Evolutionary conservation across 345 rosid species (phyloP), one percentile per base, ranked within the genome.

Genomic region (Heritiera fomes): DNA sequence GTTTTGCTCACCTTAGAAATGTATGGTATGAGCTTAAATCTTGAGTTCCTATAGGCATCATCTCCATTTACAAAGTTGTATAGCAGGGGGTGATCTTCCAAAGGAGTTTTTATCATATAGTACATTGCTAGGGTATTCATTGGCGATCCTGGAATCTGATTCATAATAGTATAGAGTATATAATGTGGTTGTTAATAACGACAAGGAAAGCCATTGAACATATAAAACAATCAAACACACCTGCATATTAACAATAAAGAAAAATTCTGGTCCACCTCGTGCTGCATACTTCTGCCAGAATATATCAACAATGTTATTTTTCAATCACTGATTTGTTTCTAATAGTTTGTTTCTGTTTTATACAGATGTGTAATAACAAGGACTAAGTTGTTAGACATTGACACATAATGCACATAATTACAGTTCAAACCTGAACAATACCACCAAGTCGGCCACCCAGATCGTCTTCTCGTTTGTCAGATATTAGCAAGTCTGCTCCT

Each of bases 401-500:
- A 30, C 43, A 67, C 18, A 40, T 5, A 23, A 30, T 13, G 49
- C 30, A 63, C 11, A 8, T 58, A 50, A 32, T 32, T 56, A 68
- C 38, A 34, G 28, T 72, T 50, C 77, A 56, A 62, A 92, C 97
- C 94, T 94, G 93, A 82, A 96, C 92, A 61, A 96, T 78, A 66
- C 98, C 84, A 46, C 87, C 88, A 32, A 83, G 85, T 43, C 95
- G 91, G 80, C 92, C 85, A 63, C 88, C 92, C 41, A 96, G 93
- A 83, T 91, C 84, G 79, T 92, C 95, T 86, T 94, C 97, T 38
- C 92, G 83, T 76, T 80, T 84, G 76, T 84, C 82, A 13, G 99
- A 94, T 82, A 89, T 90, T 69, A 96, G 84, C 97, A 95, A 96
- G 76, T 96, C 99, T 18, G 98, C 98, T 17, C 98, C 98, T 45